phyloP scores from a whole-genome alignment of 2,329 filamentous ascomycete genomes.

The Chalaropsis ovoidea region DNA sequence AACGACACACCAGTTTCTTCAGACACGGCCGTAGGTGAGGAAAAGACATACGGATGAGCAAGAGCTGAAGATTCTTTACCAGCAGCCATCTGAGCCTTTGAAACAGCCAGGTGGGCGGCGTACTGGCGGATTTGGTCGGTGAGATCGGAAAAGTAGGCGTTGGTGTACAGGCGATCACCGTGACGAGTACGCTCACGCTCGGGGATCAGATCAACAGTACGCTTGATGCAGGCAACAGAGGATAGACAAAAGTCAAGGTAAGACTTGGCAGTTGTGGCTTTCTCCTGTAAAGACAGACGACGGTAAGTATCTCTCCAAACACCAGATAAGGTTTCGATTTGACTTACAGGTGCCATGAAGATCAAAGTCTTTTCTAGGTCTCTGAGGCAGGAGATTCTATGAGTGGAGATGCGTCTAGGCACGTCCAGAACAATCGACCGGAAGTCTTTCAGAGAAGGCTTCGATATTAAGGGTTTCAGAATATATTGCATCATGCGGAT shows the following conservation, averaged over 20 bases:
- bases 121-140: conserved; percentile 88
- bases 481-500: conserved; percentile 66
- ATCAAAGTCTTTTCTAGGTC: conserved; percentile 91
- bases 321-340: conserved; percentile 44
- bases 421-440: conserved; percentile 68
- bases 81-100: conserved; percentile 47
- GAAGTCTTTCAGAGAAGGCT: conserved; percentile 66
- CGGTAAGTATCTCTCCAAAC: conserved; percentile 57
- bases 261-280: conserved; percentile 56
- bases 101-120: conserved; percentile 69
- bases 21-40: conserved; percentile 29
- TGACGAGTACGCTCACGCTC: conserved; percentile 79
- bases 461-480: conserved; percentile 64
- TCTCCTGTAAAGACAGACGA: conserved; percentile 65
- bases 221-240: conserved; percentile 81
- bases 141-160: conserved; percentile 93
- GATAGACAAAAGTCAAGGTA: conserved; percentile 86
- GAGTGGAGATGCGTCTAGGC: conserved; percentile 67
- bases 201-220: conserved; percentile 74
- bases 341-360: conserved; percentile 88
- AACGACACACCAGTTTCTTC: conserved; percentile 21
- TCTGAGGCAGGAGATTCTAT: conserved; percentile 80
- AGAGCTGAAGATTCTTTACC: conserved; percentile 48
- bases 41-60: conserved; percentile 36
- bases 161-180: conserved; percentile 81